Evolutionary conservation across 306 rosid species (phyloP).

Genomic region (Sophora flavescens): DNA sequence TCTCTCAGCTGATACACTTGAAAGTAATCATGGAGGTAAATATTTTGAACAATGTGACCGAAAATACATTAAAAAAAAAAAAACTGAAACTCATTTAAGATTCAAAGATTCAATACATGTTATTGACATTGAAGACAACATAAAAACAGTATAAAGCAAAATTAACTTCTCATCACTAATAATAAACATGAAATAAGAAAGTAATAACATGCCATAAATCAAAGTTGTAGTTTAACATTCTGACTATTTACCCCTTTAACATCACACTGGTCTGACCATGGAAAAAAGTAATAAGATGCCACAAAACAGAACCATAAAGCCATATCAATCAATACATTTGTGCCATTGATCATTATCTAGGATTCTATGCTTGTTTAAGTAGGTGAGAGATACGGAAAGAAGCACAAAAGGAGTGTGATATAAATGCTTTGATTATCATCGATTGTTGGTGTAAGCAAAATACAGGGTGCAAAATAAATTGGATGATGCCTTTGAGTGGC

Average conservation of each 20-base stretch:
- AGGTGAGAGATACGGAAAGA: slow-evolving; percentile 2
- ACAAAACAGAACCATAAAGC: background rate
- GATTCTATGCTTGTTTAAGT: background rate
- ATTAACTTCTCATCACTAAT: background rate
- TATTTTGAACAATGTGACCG: background rate
- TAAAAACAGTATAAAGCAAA: slow-evolving; percentile 6
- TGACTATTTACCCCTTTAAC: slow-evolving; percentile 6
- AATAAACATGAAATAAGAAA: slow-evolving; percentile 31
- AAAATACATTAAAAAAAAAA: background rate
- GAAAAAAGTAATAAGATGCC: background rate
- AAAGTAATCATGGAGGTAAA: slow-evolving; percentile 27
- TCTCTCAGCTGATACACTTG: slow-evolving; percentile 25
- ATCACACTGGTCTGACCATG: slow-evolving; percentile 4
- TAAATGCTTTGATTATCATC: slow-evolving; percentile 1
- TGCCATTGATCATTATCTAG: background rate
- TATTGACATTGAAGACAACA: slow-evolving; percentile 10
- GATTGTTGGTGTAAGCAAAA: background rate
- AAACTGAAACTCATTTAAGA: background rate
- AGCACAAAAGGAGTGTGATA: background rate
- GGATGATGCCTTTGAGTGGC: background rate
- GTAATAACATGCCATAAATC: slow-evolving; percentile 7
- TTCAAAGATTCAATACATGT: background rate
- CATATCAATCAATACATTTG: background rate
- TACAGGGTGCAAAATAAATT: background rate
- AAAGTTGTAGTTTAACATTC: slow-evolving; percentile 1